Percentiles rank a stretch among this genome's conserved stretches.
Conservation (phyloP, 768 basidiomycete genomes). For the Termitomyces sp. region DNA sequence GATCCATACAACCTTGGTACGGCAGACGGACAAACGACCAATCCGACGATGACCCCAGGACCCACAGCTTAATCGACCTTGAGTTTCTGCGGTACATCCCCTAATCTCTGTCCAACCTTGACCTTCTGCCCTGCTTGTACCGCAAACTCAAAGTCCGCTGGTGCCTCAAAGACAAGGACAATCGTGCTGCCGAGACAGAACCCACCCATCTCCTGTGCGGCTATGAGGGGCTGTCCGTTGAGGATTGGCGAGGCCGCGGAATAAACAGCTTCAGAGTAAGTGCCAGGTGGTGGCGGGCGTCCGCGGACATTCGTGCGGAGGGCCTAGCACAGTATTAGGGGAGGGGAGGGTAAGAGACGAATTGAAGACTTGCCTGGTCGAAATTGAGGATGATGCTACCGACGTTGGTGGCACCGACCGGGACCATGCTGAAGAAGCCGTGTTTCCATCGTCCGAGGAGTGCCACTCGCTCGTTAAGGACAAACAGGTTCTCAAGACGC, state of each 20-base stretch:
- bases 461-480: conserved; percentile 97
- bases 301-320: conserved; percentile 87
- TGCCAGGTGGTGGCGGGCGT: conserved; percentile 68
- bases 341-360: not conserved
- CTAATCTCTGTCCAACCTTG: conserved; percentile 79
- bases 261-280: conserved; percentile 91
- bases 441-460: conserved; percentile 91
- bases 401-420: conserved; percentile 97
- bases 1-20: not conserved
- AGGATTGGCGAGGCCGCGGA: conserved; percentile 77
- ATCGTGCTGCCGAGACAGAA: conserved; percentile 95
- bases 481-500: conserved; percentile 87
- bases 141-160: conserved; percentile 71
- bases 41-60: not conserved
- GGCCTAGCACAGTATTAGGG: conserved; percentile 34
- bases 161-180: conserved; percentile 95
- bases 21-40: not conserved
- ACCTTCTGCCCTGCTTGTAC: conserved; percentile 79
- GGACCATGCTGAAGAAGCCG: conserved; percentile 96
- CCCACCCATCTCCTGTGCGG: conserved; percentile 96
- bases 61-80: conserved; percentile 16
- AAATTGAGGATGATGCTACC: conserved; percentile 96
- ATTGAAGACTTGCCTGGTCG: conserved; percentile 54
- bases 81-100: conserved; percentile 41
- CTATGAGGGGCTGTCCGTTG: conserved; percentile 78